These are phyloP conservation scores for Fusarium drepaniforme DNA, from an alignment of 2,329 filamentous ascomycete genomes.

Conservation along the genomic window DNA sequence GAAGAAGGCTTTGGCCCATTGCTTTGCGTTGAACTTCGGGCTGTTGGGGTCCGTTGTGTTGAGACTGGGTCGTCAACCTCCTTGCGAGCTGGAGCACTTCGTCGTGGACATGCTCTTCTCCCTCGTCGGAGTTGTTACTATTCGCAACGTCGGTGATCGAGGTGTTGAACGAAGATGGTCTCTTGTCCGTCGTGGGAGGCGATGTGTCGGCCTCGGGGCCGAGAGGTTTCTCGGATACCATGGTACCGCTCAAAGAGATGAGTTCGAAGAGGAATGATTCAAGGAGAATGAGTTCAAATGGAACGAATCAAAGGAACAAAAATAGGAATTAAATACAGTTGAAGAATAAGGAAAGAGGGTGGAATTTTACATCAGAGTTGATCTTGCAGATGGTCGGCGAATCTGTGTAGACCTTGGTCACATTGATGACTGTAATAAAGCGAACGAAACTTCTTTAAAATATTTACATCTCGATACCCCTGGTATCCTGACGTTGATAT, in stretches of 20 bases:
- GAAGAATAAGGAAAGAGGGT: background rate
- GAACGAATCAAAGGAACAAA: too few relatives aligned
- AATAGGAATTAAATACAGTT: background rate
- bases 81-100: constrained; percentile 47
- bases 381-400: background rate
- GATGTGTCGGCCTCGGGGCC: background rate
- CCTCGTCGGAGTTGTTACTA: background rate
- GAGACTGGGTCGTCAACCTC: constrained; percentile 42
- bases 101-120: constrained; percentile 17
- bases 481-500: background rate
- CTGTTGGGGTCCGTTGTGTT: constrained; percentile 57
- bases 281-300: background rate
- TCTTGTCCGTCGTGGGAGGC: background rate
- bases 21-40: constrained; percentile 54
- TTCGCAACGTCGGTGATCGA: background rate
- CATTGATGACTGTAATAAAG: background rate
- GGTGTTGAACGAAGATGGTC: background rate
- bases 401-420: background rate
- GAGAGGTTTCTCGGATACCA: background rate
- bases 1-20: constrained; percentile 57
- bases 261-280: background rate
- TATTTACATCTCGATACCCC: background rate
- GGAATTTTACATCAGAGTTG: background rate
- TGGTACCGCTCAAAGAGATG: background rate
- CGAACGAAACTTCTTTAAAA: background rate